Base-by-base conservation (phyloP, 148 eudicot species). In the Agrostemma githago region DNA sequence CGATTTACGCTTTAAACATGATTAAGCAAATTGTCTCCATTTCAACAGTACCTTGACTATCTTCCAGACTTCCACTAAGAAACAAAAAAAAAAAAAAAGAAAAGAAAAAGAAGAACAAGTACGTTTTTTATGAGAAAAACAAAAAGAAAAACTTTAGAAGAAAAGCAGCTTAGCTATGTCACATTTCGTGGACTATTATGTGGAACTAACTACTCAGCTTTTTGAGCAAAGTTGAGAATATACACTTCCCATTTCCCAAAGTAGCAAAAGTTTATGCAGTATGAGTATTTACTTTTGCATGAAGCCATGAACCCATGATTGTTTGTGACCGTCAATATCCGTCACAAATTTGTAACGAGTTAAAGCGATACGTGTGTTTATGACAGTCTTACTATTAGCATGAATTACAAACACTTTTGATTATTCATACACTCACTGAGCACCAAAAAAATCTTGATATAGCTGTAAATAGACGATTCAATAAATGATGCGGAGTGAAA, bases 221-320 rank as follows among this genome's bases (percentile, higher is more conserved):
- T 44, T 43, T 68, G 8, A 68, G 37, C 56, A 68, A 68, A 68
- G 9, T 15, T 4, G 12, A 20, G 16, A 46, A 68, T 68, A 68
- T 43, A 10, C 71, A 68, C 71, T 43, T 65, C 68, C 20, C 71
- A 68, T 56, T 43, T 65, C 68, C 20, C 17, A 68, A 68, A 68
- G 48, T 3, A 68, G 7, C 71, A 68, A 40, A 68, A 17, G 11
- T 9, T 44, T 68, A 65, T 14, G 20, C 20, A 65, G 46, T 65
- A 40, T 26, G 34, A 26, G 34, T 26, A 39, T 39, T 65, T 51
- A 51, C 56, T 51, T 51, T 12, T 51, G 16, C 56, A 51, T 51
- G 34, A 26, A 26, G 1, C 0, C 34, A 26, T 26, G 34, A 26
- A 26, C 34, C 0, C 34, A 26, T 26, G 34, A 26, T 26, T 26